Base-by-base conservation (phyloP, 345 rosid genomes). In the Eucalyptus lansdowneana region DNA sequence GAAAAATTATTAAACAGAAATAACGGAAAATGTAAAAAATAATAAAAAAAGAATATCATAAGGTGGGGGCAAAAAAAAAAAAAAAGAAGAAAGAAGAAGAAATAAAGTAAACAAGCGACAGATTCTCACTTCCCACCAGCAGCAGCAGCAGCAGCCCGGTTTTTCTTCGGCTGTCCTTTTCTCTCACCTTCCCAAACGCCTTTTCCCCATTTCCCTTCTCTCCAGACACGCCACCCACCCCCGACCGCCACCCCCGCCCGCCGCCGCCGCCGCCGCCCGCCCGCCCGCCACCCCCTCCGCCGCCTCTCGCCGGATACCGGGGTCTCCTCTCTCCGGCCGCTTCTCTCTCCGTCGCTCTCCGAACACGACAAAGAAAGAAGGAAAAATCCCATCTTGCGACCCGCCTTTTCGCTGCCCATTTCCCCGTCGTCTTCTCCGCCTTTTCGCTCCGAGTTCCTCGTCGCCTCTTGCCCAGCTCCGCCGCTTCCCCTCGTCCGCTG, bases 31-130 rank as follows among this genome's bases (percentile, higher is more conserved):
- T 14, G 17, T 4, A 11, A 76, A 76, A 72, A 72, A 3, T 3
- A 34, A 2, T 31, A 1, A 5, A 3, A 5, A 72, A 34, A 69
- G 2, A 37, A 69, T 14, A 34, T 37, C 6, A 19, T 5, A 17
- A 19, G 45, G 81, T 3, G 76, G 72, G 11, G 37, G 4, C 16
- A n/a, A 29, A 15, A n/a, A 15, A n/a, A 7, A 6, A 29, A 29
- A 12, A 5, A 24, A 4, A 0, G 7, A 14, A 27, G 10, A 5
- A 13, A 6, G 4, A n/a, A 5, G 4, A 31, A 9, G 5, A 69
- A 9, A 34, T 16, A 31, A 69, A 10, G 7, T 11, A 19, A 37
- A 19, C 44, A 37, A 8, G 83, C 7, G 83, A 37, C 83, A 21
- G 83, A 76, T 76, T 6, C 83, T 10, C 83, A 37, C 45, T 76